Evolutionary conservation across 2,329 filamentous ascomycete species (phyloP).

Genomic region (Fusarium solani-melongenae): DNA sequence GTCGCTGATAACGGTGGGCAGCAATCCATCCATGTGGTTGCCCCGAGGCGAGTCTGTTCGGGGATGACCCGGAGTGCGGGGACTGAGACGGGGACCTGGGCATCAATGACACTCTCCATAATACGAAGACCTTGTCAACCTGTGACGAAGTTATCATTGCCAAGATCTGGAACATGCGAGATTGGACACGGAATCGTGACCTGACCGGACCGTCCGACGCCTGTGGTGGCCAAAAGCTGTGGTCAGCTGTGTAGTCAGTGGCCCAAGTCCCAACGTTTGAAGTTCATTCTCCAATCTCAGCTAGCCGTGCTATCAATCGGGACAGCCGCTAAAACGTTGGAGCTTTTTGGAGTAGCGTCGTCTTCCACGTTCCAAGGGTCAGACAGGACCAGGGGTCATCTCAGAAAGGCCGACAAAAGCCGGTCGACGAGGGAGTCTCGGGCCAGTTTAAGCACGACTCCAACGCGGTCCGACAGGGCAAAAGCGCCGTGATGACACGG

Average conservation of each 20-base stretch:
- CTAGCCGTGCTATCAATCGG: neutral
- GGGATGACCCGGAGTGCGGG: conserved; percentile 4
- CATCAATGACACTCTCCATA: neutral
- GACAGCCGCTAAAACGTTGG: conserved; percentile 1
- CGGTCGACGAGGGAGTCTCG: neutral
- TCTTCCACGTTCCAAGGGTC: neutral
- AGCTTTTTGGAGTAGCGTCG: neutral
- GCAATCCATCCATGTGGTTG: neutral
- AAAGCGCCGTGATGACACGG: neutral
- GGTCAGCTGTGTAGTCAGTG: neutral
- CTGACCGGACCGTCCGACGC: neutral
- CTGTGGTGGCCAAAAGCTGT: neutral
- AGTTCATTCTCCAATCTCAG: neutral
- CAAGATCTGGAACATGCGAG: conserved; percentile 1
- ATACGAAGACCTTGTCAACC: neutral
- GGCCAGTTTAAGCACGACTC: neutral
- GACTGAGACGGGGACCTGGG: neutral
- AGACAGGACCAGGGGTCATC: neutral
- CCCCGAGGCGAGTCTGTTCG: neutral
- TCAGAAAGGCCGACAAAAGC: conserved; percentile 9
- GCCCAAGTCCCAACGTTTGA: neutral
- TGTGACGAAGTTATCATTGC: neutral
- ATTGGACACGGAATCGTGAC: neutral
- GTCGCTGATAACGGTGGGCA: conserved; percentile 22
- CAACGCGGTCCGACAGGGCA: neutral